Base-by-base conservation (phyloP, 257 asterid genomes). In the Solanum piurae region DNA sequence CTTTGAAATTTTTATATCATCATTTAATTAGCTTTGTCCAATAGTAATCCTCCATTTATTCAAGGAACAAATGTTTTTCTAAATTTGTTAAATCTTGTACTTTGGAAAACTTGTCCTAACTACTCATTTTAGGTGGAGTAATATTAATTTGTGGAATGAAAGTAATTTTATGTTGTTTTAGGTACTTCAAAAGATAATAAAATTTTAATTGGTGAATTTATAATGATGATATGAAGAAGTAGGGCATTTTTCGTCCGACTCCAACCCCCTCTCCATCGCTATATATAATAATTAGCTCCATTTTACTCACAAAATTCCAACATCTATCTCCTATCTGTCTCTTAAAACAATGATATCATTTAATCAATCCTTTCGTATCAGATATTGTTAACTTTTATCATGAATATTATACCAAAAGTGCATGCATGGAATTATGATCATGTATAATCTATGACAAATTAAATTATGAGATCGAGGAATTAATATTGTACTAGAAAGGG, bases 181-280 rank as follows among this genome's bases (percentile, higher is more conserved):
- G 14, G 31, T 62, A n/a, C 3, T 62, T 62, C 31, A 62, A 62
- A 23, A 60, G 13, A 10, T n/a, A n/a, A n/a, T n/a, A n/a, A n/a
- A n/a, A n/a, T n/a, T n/a, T n/a, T n/a, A 62, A 62, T 62, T n/a
- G 0, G 33, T 62, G 33, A n/a, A 10, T 64, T 62, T 64, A 64
- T n/a, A 64, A n/a, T n/a, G 4, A 64, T 64, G 0, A 2, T n/a
- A n/a, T 0, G 3, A n/a, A 62, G 2, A 23, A 10, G 0, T 23
- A 62, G 31, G 31, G 6, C 1, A 23, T 58, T 58, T 55, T 6
- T 58, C 7, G 7, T 12, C 20, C 7, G 55, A 46, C 55, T 46
- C 55, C 20, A 20, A 21, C 12, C 27, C 27, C 12, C 10, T 20
- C 66, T 20, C 66, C 64, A 13, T 60, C 29, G 13, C 5, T 10